Evolutionary conservation across 176 grass and related monocot species (phyloP).

Genomic region (Paspalum vaginatum): DNA sequence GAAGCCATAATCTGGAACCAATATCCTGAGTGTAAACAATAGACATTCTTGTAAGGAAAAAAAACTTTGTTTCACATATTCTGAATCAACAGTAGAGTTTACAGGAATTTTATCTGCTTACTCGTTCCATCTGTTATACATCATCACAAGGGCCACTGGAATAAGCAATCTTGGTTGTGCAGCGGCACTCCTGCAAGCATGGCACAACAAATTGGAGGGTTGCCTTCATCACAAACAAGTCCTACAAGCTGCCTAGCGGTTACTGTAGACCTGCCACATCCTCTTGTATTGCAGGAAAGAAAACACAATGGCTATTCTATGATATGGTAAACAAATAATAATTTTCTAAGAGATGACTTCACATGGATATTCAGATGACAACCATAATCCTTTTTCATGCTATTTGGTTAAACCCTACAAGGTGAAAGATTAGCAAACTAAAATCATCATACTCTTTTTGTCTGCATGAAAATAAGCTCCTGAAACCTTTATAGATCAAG

Average conservation of each 20-base stretch:
- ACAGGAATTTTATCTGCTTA: conserved; percentile 48
- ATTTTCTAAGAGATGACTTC: background rate
- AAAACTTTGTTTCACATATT: background rate
- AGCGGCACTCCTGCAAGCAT: conserved; percentile 73
- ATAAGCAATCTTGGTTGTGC: conserved; percentile 89
- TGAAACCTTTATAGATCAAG: conserved; percentile 12
- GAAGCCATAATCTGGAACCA: conserved; percentile 80
- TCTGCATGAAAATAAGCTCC: background rate
- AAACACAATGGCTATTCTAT: background rate
- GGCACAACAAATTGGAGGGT: conserved; percentile 12
- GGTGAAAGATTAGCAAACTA: background rate
- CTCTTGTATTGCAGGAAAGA: conserved; percentile 12
- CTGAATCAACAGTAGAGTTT: background rate
- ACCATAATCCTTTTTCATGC: background rate
- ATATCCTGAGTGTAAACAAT: conserved; percentile 59
- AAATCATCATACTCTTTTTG: background rate
- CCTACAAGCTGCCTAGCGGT: background rate
- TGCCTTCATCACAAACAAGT: background rate
- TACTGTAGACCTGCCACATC: background rate
- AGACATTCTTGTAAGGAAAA: conserved; percentile 7
- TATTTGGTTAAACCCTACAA: background rate
- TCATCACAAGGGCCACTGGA: conserved; percentile 82
- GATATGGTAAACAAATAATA: background rate
- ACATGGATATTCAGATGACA: background rate
- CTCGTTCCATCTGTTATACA: conserved; percentile 91